phyloP scores from a whole-genome alignment of 108 stramenopile species.

The Seminavis robusta region DNA sequence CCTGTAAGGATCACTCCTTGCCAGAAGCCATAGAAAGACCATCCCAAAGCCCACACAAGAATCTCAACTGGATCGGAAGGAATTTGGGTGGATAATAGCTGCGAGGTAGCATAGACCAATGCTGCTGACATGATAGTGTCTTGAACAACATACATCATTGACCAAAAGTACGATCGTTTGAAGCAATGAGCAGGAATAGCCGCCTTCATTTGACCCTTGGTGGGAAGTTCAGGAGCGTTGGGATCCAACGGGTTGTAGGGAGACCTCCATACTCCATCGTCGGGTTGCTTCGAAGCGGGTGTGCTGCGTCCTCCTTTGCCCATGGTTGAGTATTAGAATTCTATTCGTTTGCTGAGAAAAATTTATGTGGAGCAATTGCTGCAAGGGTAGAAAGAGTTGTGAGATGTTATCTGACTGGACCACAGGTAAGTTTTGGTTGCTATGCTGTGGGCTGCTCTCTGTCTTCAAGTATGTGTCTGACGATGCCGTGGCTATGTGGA shows the following conservation, averaged over 20 bases:
- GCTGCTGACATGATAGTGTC: constrained; percentile 82
- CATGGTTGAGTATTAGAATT: no score
- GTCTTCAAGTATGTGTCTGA: no score
- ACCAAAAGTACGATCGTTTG: constrained; percentile 80
- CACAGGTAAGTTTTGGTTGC: no score
- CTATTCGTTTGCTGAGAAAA: no score
- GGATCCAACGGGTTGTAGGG: constrained; percentile 83
- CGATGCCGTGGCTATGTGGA: no score
- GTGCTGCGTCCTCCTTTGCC: neutral
- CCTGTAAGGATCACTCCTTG: constrained; percentile 97
- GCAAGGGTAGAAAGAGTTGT: no score
- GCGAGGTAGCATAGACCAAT: constrained; percentile 70
- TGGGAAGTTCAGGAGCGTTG: constrained; percentile 80
- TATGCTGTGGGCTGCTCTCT: no score
- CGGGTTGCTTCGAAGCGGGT: constrained; percentile 5
- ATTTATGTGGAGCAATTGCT: no score
- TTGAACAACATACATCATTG: constrained; percentile 76
- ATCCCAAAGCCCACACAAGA: constrained; percentile 65
- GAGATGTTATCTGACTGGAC: no score
- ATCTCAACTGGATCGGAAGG: constrained; percentile 53
- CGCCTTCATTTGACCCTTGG: constrained; percentile 89
- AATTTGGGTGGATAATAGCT: constrained; percentile 75
- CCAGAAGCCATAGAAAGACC: constrained; percentile 95
- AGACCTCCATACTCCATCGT: constrained; percentile 54
- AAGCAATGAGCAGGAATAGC: constrained; percentile 93